phyloP scores from a whole-genome alignment of 139 green algal genomes.

The Raphidocelis subcapitata region DNA sequence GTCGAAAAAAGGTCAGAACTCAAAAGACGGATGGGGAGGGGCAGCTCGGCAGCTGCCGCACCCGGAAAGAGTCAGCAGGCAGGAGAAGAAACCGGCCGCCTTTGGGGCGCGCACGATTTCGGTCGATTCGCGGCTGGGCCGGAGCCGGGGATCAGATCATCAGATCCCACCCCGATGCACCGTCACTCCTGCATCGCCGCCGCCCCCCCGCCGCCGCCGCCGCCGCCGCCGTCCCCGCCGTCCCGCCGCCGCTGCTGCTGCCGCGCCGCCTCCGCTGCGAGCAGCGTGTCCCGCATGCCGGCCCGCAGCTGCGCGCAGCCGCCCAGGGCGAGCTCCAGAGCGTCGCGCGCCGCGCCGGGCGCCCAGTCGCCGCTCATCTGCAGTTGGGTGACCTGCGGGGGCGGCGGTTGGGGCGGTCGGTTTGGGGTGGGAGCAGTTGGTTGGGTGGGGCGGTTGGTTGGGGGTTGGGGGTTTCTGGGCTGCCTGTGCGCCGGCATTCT shows the following conservation, averaged over 20 bases:
- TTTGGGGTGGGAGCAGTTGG: not conserved
- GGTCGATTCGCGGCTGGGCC: too few relatives aligned
- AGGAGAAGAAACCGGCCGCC: too few relatives aligned
- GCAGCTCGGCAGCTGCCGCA: too few relatives aligned
- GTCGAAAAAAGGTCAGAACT: too few relatives aligned
- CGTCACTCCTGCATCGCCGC: not conserved
- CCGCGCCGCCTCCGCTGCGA: conserved; percentile 2
- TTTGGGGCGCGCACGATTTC: too few relatives aligned
- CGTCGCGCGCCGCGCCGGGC: conserved; percentile 32
- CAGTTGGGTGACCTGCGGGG: conserved; percentile 57
- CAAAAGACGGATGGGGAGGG: too few relatives aligned
- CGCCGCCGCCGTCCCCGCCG: not conserved
- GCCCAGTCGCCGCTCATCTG: conserved; percentile 47
- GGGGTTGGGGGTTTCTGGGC: not conserved
- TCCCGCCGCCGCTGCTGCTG: not conserved
- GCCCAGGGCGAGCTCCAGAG: conserved; percentile 60
- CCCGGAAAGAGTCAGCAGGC: too few relatives aligned
- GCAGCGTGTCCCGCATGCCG: conserved; percentile 29
- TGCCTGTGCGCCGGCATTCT: conserved; percentile 15
- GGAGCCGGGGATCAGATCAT: too few relatives aligned
- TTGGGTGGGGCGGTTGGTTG: not conserved
- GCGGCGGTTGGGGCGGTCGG: not conserved
- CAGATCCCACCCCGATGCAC: too few relatives aligned
- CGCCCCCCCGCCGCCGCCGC: not conserved
- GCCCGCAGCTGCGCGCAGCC: conserved; percentile 62